Evolutionary conservation across 768 basidiomycete genomes (phyloP).

Genomic region (Crepidotus variabilis): DNA sequence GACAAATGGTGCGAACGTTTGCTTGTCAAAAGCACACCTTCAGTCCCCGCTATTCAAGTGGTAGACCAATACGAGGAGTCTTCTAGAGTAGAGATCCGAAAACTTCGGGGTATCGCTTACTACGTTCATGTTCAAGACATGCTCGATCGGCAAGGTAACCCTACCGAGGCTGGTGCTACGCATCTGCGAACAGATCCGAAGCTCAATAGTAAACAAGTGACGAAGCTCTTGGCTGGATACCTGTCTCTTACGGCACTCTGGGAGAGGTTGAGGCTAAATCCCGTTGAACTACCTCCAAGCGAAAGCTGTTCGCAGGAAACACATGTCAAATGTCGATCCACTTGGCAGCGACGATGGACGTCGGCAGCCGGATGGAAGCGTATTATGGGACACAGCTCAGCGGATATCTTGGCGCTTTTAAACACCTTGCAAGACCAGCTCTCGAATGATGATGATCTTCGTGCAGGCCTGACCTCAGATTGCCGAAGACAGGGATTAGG

Average conservation of each 20-base stretch:
- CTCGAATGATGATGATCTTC: constrained; percentile 28
- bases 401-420: constrained; percentile 29
- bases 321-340: constrained; percentile 24
- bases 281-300: constrained; percentile 22
- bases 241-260: constrained; percentile 32
- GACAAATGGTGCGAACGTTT: constrained; percentile 29
- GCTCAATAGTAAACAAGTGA: constrained; percentile 32
- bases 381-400: constrained; percentile 25
- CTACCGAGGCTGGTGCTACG: constrained; percentile 23
- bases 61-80: constrained; percentile 26
- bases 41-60: constrained; percentile 34
- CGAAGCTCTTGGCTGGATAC: constrained; percentile 32
- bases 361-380: constrained; percentile 27
- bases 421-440: constrained; percentile 29
- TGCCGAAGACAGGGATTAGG: constrained; percentile 31
- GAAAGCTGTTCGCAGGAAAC: constrained; percentile 17
- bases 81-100: constrained; percentile 15
- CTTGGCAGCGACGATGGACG: constrained; percentile 32
- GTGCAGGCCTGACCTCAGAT: constrained; percentile 18
- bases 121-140: constrained; percentile 34
- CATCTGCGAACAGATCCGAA: constrained; percentile 31
- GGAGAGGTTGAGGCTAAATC: constrained; percentile 27
- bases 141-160: constrained; percentile 23
- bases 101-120: constrained; percentile 34
- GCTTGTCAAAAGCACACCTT: constrained; percentile 24